Evolutionary conservation across 441 rosid species (phyloP).

Genomic region (Rhodomyrtus psidioides): DNA sequence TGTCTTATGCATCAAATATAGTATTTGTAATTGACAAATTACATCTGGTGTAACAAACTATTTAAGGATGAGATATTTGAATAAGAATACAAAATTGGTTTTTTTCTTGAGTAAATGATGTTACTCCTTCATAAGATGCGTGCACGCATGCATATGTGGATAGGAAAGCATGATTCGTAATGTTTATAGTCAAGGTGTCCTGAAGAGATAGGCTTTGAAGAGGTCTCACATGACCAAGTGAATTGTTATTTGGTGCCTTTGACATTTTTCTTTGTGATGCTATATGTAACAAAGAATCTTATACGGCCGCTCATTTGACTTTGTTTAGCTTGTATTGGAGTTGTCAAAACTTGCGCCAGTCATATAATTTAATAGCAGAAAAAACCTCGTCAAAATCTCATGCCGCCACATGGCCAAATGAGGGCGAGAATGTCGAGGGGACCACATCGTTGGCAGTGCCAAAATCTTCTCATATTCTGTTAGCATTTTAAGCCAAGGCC

Average conservation of each 20-base stretch:
- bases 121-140: not conserved
- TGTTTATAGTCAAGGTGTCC: not conserved
- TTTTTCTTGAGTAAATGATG: not conserved
- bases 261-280: not conserved
- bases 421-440: not conserved
- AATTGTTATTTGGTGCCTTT: not conserved
- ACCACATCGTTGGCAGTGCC: constrained; percentile 1
- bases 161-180: not conserved
- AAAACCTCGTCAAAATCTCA: not conserved
- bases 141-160: not conserved
- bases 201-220: not conserved
- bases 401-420: not conserved
- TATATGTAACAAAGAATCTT: not conserved
- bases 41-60: not conserved
- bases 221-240: not conserved
- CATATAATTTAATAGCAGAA: not conserved
- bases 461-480: not conserved
- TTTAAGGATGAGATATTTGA: not conserved
- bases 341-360: not conserved
- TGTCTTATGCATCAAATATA: not conserved
- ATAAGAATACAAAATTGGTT: not conserved
- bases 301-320: not conserved
- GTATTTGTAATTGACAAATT: not conserved
- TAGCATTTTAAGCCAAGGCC: not conserved
- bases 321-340: not conserved